Evolutionary conservation across 768 basidiomycete genomes (phyloP), one percentile per base, ranked within the genome.

Genomic region (Russula sp.): DNA sequence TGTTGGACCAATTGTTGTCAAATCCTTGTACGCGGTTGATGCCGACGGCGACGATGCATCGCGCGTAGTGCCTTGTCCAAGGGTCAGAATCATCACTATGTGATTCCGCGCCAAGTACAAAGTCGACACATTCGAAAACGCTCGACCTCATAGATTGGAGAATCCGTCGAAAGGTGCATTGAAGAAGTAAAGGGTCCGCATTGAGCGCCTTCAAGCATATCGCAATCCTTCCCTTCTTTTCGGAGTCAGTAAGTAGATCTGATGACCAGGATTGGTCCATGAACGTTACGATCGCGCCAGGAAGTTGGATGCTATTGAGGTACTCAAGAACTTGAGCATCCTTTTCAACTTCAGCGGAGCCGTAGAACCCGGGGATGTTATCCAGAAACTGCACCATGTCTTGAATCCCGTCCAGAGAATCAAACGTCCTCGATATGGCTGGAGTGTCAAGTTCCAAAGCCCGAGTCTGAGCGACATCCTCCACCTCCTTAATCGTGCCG

Each of bases 311-410:
- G 35, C 35, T 58, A 34, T 52, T 57, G 1, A 49, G 20, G 13
- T 39, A 22, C 32, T 42, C 22, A 22, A 63, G 50, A 18, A 58
- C 51, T 22, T 52, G 27, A 4, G 62, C 32, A n/a, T 58, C 22
- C 22, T 22, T 22, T 22, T 22, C 22, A 22, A 22, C 22, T 22
- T 22, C 1, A 22, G 22, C 22, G n/a, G 62, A 63, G 6, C 14
- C 39, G 18, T 63, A 63, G 14, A 63, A 63, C 9, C n/a, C 31
- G 4, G 62, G 62, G n/a, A 63, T 22, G n/a, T 50, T 56, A 2
- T 42, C 44, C n/a, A 63, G 16, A 27, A 63, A 63, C 14, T 52
- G 34, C 37, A 53, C 56, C 56, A 63, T 18, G 4, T 63, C 51
- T 37, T 63, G 49, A 31, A 58, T 56, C 10, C 51, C 34, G 31